Conservation (phyloP, 306 rosid species). For the Lathyrus aphaca region DNA sequence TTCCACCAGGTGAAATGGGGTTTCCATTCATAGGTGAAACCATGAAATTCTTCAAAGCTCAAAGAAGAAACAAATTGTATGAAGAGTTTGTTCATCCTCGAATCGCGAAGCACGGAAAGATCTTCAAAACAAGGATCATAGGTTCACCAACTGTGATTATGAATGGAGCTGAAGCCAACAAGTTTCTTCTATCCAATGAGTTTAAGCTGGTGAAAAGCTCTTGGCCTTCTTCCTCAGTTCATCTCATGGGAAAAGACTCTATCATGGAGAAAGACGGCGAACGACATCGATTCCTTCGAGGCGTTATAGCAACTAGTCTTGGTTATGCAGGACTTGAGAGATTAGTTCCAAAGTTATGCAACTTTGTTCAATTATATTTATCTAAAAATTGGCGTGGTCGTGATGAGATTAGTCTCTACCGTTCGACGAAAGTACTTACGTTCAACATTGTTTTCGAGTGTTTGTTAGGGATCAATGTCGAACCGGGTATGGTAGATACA, state of each 20-base stretch:
- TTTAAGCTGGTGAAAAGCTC: constrained; percentile 86
- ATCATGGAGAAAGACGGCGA: constrained; percentile 79
- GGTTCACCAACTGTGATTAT: constrained; percentile 82
- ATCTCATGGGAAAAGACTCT: constrained; percentile 82
- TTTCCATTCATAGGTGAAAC: constrained; percentile 83
- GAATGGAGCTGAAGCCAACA: constrained; percentile 77
- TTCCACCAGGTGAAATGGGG: constrained; percentile 83
- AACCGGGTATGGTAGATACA: constrained; percentile 57
- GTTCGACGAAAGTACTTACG: constrained; percentile 56
- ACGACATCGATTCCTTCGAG: constrained; percentile 62
- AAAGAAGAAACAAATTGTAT: constrained; percentile 56
- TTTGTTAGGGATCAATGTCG: constrained; percentile 65
- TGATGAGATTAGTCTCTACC: constrained; percentile 55
- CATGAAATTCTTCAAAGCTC: constrained; percentile 77
- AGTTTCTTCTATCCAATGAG: constrained; percentile 69
- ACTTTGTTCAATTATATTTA: constrained; percentile 46
- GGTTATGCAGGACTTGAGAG: constrained; percentile 58
- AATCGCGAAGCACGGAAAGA: constrained; percentile 55
- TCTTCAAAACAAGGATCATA: constrained; percentile 80
- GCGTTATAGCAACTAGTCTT: constrained; percentile 56
- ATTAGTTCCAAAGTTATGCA: constrained; percentile 61
- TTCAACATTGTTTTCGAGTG: constrained; percentile 73
- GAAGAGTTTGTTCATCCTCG: constrained; percentile 66
- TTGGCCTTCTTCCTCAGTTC: constrained; percentile 82
- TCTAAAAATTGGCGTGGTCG: constrained; percentile 56